Base-by-base conservation (phyloP, 306 rosid species). In the Glycine tomentella region DNA sequence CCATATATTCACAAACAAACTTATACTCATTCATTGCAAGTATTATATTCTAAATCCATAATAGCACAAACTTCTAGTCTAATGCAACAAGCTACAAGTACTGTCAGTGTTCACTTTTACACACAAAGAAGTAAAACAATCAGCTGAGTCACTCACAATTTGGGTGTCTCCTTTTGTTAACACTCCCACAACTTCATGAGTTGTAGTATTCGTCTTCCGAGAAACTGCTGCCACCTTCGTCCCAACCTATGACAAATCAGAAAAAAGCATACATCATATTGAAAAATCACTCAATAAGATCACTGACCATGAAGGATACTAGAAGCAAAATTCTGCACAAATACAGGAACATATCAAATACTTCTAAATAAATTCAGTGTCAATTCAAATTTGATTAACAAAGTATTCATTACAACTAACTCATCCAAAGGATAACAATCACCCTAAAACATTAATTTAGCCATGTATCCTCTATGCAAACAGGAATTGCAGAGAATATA, bases 211-310 rank as follows among this genome's bases (percentile, higher is more conserved):
- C 46, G 98, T 95, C 91, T 95, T 95, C 82, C 97, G 82, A 5
- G 99, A 93, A 84, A 95, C 98, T 63, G 99, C 99, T 2, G 98
- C 90, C 64, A 95, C 98, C 91, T 93, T 95, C n/a, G 98, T 88
- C 72, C 99, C 98, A 86, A 90, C 99, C 99, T 95, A 64, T 7
- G 74, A 38, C 49, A 84, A 80, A 75, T 70, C 70, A 66, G 69
- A 36, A 36, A 52, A 78, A 62, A 31, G 36, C 48, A 48, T 53
- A 38, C 20, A 61, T 42, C 58, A 55, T 36, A 74, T 59, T 76
- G 0, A 55, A 69, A 49, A 83, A 12, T n/a, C 52, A 58, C 3
- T 13, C 10, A 13, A 50, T 51, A 61, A 76, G 50, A 69, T 65
- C 15, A 66, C 76, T 20, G 66, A 33, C 25, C 57, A 66, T 6